phyloP scores from a whole-genome alignment of 306 rosid species.

The Comarum palustre region DNA sequence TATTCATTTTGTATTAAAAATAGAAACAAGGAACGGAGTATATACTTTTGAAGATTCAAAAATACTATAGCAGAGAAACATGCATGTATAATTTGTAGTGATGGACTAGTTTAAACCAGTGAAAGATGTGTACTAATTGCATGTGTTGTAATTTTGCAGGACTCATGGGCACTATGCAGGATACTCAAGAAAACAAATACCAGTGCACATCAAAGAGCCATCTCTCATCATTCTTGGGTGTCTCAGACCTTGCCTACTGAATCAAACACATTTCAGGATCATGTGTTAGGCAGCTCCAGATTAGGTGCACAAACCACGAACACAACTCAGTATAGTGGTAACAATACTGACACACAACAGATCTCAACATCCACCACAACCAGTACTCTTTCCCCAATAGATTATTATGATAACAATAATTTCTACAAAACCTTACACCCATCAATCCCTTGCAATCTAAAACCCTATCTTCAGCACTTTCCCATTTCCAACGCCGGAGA shows the following conservation, averaged over 20 bases:
- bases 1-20: not conserved
- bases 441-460: conserved; percentile 5
- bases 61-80: not conserved
- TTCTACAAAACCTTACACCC: conserved; percentile 33
- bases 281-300: conserved; percentile 28
- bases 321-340: conserved; percentile 33
- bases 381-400: conserved; percentile 29
- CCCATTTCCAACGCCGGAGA: conserved; percentile 42
- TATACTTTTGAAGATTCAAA: not conserved
- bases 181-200: conserved; percentile 85
- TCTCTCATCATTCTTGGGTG: conserved; percentile 77
- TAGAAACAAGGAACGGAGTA: not conserved
- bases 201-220: conserved; percentile 58
- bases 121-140: not conserved
- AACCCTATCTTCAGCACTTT: conserved; percentile 37
- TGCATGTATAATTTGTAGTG: too few relatives aligned
- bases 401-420: conserved; percentile 29
- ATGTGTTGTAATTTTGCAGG: conserved; percentile 44
- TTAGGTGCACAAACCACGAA: conserved; percentile 22
- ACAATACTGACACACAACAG: conserved; percentile 31
- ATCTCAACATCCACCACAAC: conserved; percentile 28
- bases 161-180: conserved; percentile 96
- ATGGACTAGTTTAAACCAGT: too few relatives aligned
- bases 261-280: conserved; percentile 29
- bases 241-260: conserved; percentile 43